Base-by-base conservation (phyloP, 352 stramenopile genomes). In the Phytophthora brassicae region DNA sequence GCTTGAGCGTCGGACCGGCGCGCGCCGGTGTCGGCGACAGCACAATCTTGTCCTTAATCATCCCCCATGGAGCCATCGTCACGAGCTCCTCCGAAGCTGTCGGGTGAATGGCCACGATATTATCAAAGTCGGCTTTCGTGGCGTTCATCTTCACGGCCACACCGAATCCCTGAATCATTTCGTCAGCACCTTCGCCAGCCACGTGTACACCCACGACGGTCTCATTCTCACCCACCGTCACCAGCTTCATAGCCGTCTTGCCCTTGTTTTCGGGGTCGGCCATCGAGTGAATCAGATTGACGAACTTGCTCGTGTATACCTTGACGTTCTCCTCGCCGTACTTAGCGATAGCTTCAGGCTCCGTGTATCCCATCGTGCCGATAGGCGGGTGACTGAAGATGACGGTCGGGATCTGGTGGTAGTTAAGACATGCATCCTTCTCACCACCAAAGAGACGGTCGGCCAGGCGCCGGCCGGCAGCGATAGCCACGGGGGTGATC, bases 101-200 rank as follows among this genome's bases (percentile, higher is more conserved):
- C 19, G 96, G 96, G 78, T 99, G 96, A 64, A 99, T 98, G 23
- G 90, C 96, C 51, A 98, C 89, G 45, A 88, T 92, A 47, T 87
- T 84, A 73, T 98, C 94, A 64, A 99, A 98, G 79, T 99, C 96
- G n/a, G 88, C 81, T 70, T 98, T 98, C 46, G 96, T 98, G 20
- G 92, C 94, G 66, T 96, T 95, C 90, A 98, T 98, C 75, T 99
- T 99, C 66, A 99, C 89, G 4, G 97, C 97, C 4, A 99, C 93
- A 29, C 84, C 97, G 68, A 99, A 99, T 59, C 96, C 96, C 78
- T 99, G 97, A 47, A 99, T 86, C 88, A 99, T 98, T 81, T 99
- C 97, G 75, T 98, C 97, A 3, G 88, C 89, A 43, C 86, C 88
- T 45, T 97, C 86, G 52, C 94, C 97, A 57, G 97, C 91, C 38